These are phyloP conservation scores for Cardiospermum halicacabum DNA, from an alignment of 345 rosid species.

Conservation along the genomic window DNA sequence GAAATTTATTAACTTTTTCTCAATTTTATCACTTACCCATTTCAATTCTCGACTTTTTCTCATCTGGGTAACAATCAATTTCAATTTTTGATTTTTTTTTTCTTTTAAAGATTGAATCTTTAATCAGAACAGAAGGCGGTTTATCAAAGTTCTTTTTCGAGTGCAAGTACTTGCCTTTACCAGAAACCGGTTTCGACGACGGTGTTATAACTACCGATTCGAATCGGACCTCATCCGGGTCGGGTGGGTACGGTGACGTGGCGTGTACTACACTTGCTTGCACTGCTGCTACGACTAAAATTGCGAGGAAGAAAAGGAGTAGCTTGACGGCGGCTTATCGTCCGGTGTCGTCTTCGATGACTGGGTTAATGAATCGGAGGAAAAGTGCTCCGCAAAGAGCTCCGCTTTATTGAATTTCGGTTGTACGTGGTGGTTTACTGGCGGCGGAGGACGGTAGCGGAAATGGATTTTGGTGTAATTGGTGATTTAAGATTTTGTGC, in stretches of 20 bases:
- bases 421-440: not conserved
- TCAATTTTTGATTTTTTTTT: not conserved
- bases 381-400: conserved; percentile 82
- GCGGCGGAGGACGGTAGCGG: conserved; percentile 8
- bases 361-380: conserved; percentile 59
- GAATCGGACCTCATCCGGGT: conserved; percentile 51
- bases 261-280: conserved; percentile 51
- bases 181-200: conserved; percentile 49
- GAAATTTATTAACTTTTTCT: not conserved
- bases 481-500: not conserved
- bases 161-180: conserved; percentile 58
- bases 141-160: conserved; percentile 54
- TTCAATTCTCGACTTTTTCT: not conserved
- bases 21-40: conserved; percentile 4
- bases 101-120: conserved; percentile 50
- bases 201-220: conserved; percentile 54
- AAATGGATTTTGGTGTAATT: conserved; percentile 1
- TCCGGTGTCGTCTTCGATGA: conserved; percentile 32
- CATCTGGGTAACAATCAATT: conserved; percentile 11
- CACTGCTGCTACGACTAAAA: conserved; percentile 68
- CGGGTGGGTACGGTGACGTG: conserved; percentile 45
- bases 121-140: conserved; percentile 48
- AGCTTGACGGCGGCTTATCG: conserved; percentile 48
- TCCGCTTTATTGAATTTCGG: conserved; percentile 57
- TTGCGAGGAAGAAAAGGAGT: conserved; percentile 79